Evolutionary conservation across 345 rosid genomes (phyloP).

Genomic region (Gossypium turneri): DNA sequence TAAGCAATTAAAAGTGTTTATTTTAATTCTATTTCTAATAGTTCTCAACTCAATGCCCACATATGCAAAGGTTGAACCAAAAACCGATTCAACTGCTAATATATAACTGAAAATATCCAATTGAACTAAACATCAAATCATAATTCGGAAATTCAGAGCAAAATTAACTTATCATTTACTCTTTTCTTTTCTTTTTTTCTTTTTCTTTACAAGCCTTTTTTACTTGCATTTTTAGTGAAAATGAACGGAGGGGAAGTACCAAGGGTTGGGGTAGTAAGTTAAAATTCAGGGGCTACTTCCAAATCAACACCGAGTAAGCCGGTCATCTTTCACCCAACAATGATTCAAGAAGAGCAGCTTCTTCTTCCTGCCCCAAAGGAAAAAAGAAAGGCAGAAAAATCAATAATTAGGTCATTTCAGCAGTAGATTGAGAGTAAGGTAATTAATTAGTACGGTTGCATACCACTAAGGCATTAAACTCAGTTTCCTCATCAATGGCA

Average conservation of each 20-base stretch:
- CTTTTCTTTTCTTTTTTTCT: neutral
- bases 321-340: conserved; percentile 58
- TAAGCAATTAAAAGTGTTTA: neutral
- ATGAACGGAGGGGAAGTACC: neutral
- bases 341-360: conserved; percentile 80
- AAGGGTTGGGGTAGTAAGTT: neutral
- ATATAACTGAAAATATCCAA: too few species aligned
- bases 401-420: conserved; percentile 12
- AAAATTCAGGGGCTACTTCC: neutral
- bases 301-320: neutral
- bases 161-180: neutral
- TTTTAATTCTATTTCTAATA: too few species aligned
- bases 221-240: neutral
- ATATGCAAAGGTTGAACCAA: too few species aligned
- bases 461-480: conserved; percentile 94
- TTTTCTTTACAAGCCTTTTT: neutral
- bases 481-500: conserved; percentile 87
- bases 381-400: neutral
- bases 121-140: neutral
- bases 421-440: neutral
- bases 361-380: conserved; percentile 62
- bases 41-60: too few species aligned
- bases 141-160: neutral
- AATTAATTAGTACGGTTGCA: conserved; percentile 7
- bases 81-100: too few species aligned